These are phyloP conservation scores for Neopestalotiopsis clavispora DNA, from an alignment of 2,329 filamentous ascomycete species.

Conservation along the genomic window DNA sequence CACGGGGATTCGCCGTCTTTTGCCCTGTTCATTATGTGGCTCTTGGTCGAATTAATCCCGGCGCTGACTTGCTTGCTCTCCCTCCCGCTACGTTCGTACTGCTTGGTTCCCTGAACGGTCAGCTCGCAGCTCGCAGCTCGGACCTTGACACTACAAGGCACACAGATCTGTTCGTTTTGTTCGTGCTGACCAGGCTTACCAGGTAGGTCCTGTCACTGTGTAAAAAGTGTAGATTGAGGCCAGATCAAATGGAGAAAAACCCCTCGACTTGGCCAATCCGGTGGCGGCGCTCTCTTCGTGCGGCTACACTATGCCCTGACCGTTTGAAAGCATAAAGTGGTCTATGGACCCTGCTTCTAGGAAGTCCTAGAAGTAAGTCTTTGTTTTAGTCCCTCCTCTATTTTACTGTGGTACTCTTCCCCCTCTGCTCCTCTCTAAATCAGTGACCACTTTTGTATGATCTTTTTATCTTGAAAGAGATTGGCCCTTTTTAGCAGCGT, in stretches of 20 bases:
- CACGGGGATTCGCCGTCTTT: not conserved
- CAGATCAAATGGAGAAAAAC: not conserved
- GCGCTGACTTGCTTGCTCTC: not conserved
- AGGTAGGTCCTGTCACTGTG: too few relatives aligned
- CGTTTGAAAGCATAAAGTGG: not conserved
- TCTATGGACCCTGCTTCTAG: conserved; percentile 5
- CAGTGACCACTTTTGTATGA: not conserved
- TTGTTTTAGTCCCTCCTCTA: not conserved
- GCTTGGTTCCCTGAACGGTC: too few relatives aligned
- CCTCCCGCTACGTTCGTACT: not conserved
- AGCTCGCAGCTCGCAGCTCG: not conserved
- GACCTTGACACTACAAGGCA: not conserved
- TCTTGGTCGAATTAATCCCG: not conserved
- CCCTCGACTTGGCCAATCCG: conserved; percentile 1
- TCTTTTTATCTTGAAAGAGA: not conserved
- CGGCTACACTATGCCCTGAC: not conserved
- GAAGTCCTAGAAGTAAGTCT: not conserved
- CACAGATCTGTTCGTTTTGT: conserved; percentile 8
- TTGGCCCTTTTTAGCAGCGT: not conserved
- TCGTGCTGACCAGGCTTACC: not conserved
- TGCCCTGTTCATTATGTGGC: not conserved
- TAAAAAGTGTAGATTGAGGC: not conserved
- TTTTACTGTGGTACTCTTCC: not conserved
- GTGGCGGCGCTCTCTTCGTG: not conserved
- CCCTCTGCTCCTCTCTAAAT: not conserved